A percentile compares a stretch with the other conserved stretches of the same genome.
Evolutionary conservation across 2,329 filamentous ascomycete species (phyloP).

Genomic region (Diplodia intermedia): DNA sequence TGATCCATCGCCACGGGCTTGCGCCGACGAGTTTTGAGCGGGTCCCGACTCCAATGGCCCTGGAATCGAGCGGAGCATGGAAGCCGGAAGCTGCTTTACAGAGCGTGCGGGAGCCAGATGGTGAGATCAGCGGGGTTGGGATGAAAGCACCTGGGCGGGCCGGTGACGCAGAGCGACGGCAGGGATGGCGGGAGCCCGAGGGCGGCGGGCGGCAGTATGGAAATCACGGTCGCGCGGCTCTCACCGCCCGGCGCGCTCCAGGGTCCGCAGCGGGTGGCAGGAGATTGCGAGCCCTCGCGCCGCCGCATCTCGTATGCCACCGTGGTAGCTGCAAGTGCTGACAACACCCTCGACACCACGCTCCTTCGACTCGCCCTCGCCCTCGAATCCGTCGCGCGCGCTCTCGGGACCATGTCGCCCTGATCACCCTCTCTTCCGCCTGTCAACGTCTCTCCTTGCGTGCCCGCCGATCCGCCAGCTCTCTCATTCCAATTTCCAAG

Average conservation of each 20-base stretch:
- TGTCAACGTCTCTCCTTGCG: slow-evolving; percentile 25
- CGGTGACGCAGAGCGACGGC: slow-evolving; percentile 14
- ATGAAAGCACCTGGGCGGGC: not conserved
- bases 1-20: not conserved
- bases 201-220: not conserved
- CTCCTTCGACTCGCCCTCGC: slow-evolving; percentile 5
- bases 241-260: slow-evolving; percentile 23
- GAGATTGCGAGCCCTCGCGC: slow-evolving; percentile 13
- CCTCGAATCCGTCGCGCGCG: not conserved
- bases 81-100: not conserved
- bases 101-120: not conserved
- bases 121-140: not conserved
- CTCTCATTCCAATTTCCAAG: slow-evolving; percentile 13
- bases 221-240: not conserved
- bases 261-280: slow-evolving; percentile 5
- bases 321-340: slow-evolving; percentile 12
- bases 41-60: not conserved
- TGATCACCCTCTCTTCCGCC: slow-evolving; percentile 4
- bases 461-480: slow-evolving; percentile 26
- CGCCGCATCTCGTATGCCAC: slow-evolving; percentile 24
- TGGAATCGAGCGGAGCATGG: not conserved
- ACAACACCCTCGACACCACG: not conserved
- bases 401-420: slow-evolving; percentile 15
- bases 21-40: not conserved
- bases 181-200: slow-evolving; percentile 1